A percentile compares a stretch with the other conserved stretches of the same genome.
Evolutionary conservation across 495 filamentous ascomycete genomes (phyloP).

Genomic region (Penicillium atrosanguineum): DNA sequence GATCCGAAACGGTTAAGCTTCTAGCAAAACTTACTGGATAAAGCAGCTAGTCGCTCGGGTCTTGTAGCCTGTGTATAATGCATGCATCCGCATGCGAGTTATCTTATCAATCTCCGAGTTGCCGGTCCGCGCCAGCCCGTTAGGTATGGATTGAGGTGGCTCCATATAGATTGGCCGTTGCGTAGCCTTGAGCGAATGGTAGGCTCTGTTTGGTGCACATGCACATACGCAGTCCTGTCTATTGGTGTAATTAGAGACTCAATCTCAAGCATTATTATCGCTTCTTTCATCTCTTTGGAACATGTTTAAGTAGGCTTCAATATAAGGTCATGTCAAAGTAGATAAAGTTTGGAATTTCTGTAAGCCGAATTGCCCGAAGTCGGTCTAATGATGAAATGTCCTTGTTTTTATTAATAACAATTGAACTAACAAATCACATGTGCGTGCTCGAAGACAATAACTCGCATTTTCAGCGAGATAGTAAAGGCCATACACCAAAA

Average conservation of each 20-base stretch:
- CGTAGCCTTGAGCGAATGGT: neutral
- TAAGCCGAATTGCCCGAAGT: too few species aligned
- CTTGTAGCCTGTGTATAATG: constrained; percentile 1
- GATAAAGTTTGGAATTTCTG: too few species aligned
- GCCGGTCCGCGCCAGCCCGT: neutral
- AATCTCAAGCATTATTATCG: too few species aligned
- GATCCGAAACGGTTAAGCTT: constrained; percentile 4
- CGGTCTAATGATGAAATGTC: too few species aligned
- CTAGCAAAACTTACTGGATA: neutral
- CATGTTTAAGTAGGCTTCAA: too few species aligned
- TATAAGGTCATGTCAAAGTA: too few species aligned
- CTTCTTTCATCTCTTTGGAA: too few species aligned
- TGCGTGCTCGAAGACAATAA: too few species aligned
- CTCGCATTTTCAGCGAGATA: neutral
- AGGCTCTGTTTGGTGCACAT: neutral
- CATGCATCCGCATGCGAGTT: neutral
- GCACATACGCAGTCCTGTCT: too few species aligned
- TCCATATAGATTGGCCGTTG: neutral
- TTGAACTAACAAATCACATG: neutral
- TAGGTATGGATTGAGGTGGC: neutral
- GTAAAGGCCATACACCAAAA: neutral
- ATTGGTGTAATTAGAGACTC: too few species aligned
- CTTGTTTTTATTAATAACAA: neutral
- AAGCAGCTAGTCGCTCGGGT: neutral
- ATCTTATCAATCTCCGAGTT: constrained; percentile 18